A percentile compares a stretch with the other conserved stretches of the same genome.
phyloP scores from a whole-genome alignment of 257 asterid genomes.

The Prunella vulgaris region DNA sequence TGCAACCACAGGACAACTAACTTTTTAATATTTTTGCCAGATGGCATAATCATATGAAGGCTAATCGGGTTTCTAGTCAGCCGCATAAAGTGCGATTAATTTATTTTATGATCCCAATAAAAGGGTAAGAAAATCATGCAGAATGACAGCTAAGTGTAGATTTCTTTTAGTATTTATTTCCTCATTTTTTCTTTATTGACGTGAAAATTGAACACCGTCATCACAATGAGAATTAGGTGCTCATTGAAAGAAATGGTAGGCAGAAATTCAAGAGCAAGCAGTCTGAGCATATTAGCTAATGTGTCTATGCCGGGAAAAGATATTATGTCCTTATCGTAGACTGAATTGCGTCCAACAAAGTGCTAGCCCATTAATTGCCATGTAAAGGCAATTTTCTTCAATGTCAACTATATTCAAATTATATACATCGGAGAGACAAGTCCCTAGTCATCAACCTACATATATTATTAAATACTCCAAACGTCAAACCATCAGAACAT shows the following conservation, averaged over 20 bases:
- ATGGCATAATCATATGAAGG: neutral
- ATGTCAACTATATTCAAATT: neutral
- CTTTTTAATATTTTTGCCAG: neutral
- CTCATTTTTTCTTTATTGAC: neutral
- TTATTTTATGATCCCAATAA: neutral
- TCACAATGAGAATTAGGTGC: neutral
- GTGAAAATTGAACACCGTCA: neutral
- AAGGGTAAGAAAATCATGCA: neutral
- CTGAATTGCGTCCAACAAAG: neutral
- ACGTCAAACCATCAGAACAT: constrained; percentile 1
- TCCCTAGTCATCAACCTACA: neutral
- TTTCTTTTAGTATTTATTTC: neutral
- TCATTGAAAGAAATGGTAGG: neutral
- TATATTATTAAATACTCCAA: neutral
- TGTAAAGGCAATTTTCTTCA: neutral
- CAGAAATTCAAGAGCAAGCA: constrained; percentile 8
- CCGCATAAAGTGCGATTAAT: neutral
- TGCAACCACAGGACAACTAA: neutral
- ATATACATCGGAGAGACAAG: neutral
- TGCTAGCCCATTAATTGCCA: neutral
- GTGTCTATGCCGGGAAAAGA: neutral
- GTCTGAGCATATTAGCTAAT: neutral
- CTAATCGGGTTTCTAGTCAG: neutral
- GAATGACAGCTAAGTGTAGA: neutral
- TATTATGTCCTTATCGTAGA: neutral